A percentile compares a stretch with the other conserved stretches of the same genome.
Evolutionary conservation across 2,329 filamentous ascomycete genomes (phyloP).

Genomic region (Fusarium siculi): DNA sequence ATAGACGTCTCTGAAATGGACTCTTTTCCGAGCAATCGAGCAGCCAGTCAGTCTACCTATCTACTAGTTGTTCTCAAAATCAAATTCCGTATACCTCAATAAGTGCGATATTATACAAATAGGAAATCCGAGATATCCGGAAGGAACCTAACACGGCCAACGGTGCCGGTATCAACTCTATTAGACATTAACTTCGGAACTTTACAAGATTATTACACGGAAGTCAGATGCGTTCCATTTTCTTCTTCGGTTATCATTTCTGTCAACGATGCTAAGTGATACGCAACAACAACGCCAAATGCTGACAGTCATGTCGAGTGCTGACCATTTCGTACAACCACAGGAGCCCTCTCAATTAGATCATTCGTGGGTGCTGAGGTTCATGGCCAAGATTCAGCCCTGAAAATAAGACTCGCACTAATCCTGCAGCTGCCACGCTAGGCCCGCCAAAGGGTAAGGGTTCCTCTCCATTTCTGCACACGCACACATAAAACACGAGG

Average conservation of each 20-base stretch:
- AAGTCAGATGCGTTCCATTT: not conserved
- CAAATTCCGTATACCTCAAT: not conserved
- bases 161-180: not conserved
- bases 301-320: not conserved
- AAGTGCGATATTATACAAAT: not conserved
- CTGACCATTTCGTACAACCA: not conserved
- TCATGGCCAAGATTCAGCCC: not conserved
- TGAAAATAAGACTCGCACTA: not conserved
- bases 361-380: not conserved
- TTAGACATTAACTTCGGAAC: constrained; percentile 4
- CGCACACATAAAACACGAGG: not conserved
- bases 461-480: constrained; percentile 1
- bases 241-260: not conserved
- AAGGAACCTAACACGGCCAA: constrained; percentile 10
- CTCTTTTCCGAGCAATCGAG: constrained; percentile 7
- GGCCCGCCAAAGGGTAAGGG: not conserved
- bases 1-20: constrained; percentile 8
- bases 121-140: constrained; percentile 7
- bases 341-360: not conserved
- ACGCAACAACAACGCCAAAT: not conserved
- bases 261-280: not conserved
- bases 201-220: not conserved
- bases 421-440: not conserved
- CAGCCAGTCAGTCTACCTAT: not conserved
- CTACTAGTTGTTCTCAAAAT: not conserved